Evolutionary conservation across 2,329 filamentous ascomycete genomes (phyloP), one percentile per base, ranked within the genome.

Genomic region (Aspergillus hortae): DNA sequence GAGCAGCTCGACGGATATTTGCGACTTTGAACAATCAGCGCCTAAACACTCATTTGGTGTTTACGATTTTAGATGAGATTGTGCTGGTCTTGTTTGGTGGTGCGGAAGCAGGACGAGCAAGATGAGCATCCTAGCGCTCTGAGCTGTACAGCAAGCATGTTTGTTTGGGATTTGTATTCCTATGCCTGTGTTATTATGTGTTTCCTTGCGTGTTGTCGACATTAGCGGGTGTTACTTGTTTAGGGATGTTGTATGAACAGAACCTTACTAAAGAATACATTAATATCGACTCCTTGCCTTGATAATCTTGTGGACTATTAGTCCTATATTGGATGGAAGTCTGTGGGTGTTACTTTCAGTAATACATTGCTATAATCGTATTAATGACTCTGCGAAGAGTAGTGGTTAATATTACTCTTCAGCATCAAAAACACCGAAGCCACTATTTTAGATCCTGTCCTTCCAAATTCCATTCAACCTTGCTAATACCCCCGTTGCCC

Each of bases 1-100:
- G 87, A 51, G 94, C 94, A 19, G 92, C 91, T 57, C 82, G 92
- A 61, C 88, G 92, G 63, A 83, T 97, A 44, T 90, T 95, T 75
- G 92, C 91, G 9, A 91, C 89, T 43, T 77, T 97, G 61, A 99
- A 99, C 71, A 99, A 97, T 72, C 81, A 85, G 53, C 81, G 90
- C 58, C 77, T 99, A 60, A 96, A 97, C 69, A 80, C 85, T 44
- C 87, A 90, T 68, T 70, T 90, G 44, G 79, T 81, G 15, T 89
- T 88, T 68, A 88, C 85, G 2, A 79, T 90, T 52, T 68, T 90
- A 55, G 87, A 90, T 68, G 87, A 90, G 70, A 68, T 89, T 48
- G 73, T 89, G 32, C 76, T 82, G 48, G 78, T 87, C 27, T 67
- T 89, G 49, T 89, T 89, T 70, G 79, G 71, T 6, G 61, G 56